A percentile compares a stretch with the other conserved stretches of the same genome.
These are phyloP conservation scores for Fonsecaea multimorphosa DNA, from an alignment of 2,329 filamentous ascomycete genomes.

Conservation along the genomic window DNA sequence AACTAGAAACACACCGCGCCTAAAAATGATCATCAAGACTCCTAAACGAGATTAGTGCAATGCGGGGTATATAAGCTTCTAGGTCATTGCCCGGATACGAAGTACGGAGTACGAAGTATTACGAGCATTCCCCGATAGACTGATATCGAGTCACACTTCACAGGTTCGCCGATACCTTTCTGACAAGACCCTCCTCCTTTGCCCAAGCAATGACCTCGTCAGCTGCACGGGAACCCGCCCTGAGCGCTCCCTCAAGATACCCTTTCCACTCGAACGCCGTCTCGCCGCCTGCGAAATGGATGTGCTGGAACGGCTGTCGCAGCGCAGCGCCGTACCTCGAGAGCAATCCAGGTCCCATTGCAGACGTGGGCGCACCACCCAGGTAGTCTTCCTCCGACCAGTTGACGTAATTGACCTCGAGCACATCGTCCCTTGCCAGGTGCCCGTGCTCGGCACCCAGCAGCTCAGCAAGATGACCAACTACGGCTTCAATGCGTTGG, in stretches of 20 bases:
- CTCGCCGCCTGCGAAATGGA: slow-evolving; percentile 63
- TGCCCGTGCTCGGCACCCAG: slow-evolving; percentile 23
- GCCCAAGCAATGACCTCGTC: slow-evolving; percentile 50
- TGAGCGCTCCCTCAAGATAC: slow-evolving; percentile 63
- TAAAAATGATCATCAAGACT: not conserved
- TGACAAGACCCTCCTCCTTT: slow-evolving; percentile 11
- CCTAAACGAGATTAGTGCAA: not conserved
- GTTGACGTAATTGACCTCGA: slow-evolving; percentile 46
- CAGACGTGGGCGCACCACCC: slow-evolving; percentile 49
- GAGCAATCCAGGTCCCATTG: slow-evolving; percentile 48
- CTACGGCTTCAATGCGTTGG: slow-evolving; percentile 19
- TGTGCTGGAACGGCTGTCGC: slow-evolving; percentile 45
- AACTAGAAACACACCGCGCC: not conserved
- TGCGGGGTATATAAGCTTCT: too few relatives aligned
- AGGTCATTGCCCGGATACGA: too few relatives aligned
- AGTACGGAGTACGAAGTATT: not conserved
- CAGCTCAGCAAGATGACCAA: slow-evolving; percentile 30
- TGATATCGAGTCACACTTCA: slow-evolving; percentile 7
- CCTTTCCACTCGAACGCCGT: slow-evolving; percentile 60
- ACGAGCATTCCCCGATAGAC: too few relatives aligned
- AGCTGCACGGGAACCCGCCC: slow-evolving; percentile 56
- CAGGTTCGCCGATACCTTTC: slow-evolving; percentile 9
- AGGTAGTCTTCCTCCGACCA: slow-evolving; percentile 49
- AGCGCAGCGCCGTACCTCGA: slow-evolving; percentile 43
- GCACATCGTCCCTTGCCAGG: slow-evolving; percentile 38